Evolutionary conservation across 257 asterid species (phyloP), one percentile per base, ranked within the genome.

Genomic region (Gentiana macrophylla): DNA sequence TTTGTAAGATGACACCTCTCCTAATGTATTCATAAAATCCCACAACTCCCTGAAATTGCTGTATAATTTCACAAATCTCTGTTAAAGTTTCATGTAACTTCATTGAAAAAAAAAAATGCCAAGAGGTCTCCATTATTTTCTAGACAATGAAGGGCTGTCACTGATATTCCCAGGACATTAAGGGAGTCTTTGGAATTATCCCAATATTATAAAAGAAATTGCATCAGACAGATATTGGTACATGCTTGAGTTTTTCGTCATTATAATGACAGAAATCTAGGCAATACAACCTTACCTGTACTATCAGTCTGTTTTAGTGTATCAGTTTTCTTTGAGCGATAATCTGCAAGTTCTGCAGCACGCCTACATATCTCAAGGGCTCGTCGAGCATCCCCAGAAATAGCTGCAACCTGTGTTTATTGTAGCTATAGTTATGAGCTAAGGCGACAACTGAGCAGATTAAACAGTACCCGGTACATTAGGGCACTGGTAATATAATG

Each of bases 371-470:
- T 91, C 83, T 91, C 98, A 60, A 91, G 56, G 37, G 94, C 98
- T 66, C 96, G 96, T 13, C 96, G 94, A 67, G 96, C 98, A 78
- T 91, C 98, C 59, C 98, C 98, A 62, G 96, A 91, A 49, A 91
- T 89, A 66, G 98, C 95, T 50, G 96, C 98, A 56, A 91, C 96
- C 98, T 91, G 55, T 64, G 74, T 69, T 70, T 55, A 62, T 41
- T 2, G 46, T 41, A 41, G 46, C 46, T 12, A 45, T 9, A 63
- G 52, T 4, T 38, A 37, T 15, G 32, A 36, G 12, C 34, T 41
- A 49, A 55, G 46, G 53, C 10, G 2, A 41, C 46, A 41, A 41
- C 46, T 41, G 46, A 41, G 9, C 46, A 38, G 45, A 38, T 41
- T 41, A 41, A 41, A 41, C 46, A 41, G 46, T 10, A 4, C 5